Percentiles rank a stretch among this genome's conserved stretches.
Evolutionary conservation across 768 basidiomycete species (phyloP).

Genomic region (Mycena crocata): DNA sequence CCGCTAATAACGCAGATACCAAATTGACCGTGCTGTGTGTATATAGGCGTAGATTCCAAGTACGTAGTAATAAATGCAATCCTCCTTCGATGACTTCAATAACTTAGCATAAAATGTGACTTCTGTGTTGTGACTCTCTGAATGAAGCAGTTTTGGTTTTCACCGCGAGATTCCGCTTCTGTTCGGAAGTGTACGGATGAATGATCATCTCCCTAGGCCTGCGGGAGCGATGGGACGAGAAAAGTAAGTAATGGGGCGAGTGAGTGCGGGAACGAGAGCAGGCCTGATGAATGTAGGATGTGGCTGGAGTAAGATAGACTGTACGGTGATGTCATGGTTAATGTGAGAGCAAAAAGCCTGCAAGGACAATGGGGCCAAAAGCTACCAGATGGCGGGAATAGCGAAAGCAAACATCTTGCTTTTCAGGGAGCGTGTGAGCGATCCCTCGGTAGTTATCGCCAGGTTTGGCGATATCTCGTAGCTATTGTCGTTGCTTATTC

Average conservation of each 20-base stretch:
- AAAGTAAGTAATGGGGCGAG: conserved; percentile 24
- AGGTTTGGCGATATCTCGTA: conserved; percentile 55
- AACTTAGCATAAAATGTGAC: no score
- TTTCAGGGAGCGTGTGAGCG: conserved; percentile 60
- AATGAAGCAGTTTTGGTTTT: no score
- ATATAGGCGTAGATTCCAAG: no score
- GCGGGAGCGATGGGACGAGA: not conserved
- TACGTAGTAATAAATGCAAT: no score
- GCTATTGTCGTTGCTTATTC: conserved; percentile 49
- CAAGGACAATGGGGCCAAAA: conserved; percentile 33
- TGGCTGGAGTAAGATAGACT: conserved; percentile 21
- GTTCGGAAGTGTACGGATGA: no score
- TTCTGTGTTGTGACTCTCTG: no score
- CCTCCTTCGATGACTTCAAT: no score
- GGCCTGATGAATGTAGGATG: conserved; percentile 14
- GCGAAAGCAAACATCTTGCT: conserved; percentile 75
- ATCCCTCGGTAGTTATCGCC: conserved; percentile 45
- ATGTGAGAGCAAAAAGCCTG: conserved; percentile 24
- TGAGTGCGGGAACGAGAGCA: conserved; percentile 29
- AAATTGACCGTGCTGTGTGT: no score
- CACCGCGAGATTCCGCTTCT: no score
- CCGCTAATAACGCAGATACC: no score
- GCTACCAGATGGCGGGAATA: conserved; percentile 70
- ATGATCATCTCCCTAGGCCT: no score
- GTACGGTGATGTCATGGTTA: conserved; percentile 5